Evolutionary conservation across 352 stramenopile species (phyloP).

Genomic region (Pythium scleroteichum): DNA sequence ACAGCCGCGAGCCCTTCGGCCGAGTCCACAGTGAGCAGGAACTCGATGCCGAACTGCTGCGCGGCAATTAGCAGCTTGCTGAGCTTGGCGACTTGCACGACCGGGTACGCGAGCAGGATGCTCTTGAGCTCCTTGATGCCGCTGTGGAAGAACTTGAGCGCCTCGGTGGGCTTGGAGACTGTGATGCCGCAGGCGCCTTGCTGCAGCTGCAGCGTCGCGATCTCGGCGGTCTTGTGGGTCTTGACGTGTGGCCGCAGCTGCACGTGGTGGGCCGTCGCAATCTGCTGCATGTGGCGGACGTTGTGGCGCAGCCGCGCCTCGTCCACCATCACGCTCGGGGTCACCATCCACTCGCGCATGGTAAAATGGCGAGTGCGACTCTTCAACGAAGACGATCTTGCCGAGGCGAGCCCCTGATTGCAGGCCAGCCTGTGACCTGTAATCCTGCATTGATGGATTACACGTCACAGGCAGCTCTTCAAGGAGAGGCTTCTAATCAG

Average conservation of each 20-base stretch:
- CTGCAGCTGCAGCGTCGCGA: conserved; percentile 52
- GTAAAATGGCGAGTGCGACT: conserved; percentile 7
- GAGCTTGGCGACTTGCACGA: conserved; percentile 63
- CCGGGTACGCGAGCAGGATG: conserved; percentile 64
- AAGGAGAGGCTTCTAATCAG: too few relatives aligned
- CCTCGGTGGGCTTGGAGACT: conserved; percentile 69
- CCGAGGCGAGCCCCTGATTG: too few relatives aligned
- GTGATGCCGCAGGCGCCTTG: conserved; percentile 61
- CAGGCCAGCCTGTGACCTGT: too few relatives aligned
- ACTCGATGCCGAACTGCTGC: conserved; percentile 46
- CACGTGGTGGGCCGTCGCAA: conserved; percentile 46
- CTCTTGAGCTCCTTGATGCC: conserved; percentile 46
- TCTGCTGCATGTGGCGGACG: conserved; percentile 64
- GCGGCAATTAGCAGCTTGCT: conserved; percentile 49
- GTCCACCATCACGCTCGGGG: conserved; percentile 64
- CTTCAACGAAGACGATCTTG: too few relatives aligned
- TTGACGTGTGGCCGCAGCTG: conserved; percentile 69
- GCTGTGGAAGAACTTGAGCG: conserved; percentile 60
- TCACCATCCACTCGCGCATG: conserved; percentile 59
- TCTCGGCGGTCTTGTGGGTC: conserved; percentile 80
- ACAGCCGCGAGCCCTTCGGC: conserved; percentile 49
- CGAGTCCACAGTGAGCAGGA: conserved; percentile 68
- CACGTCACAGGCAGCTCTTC: too few relatives aligned
- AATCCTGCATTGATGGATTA: conserved; percentile 12
- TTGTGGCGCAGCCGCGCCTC: conserved; percentile 61